A percentile compares a stretch with the other conserved stretches of the same genome.
Conservation (phyloP, 2,329 filamentous ascomycete genomes). For the Periglandula ipomoeae region DNA sequence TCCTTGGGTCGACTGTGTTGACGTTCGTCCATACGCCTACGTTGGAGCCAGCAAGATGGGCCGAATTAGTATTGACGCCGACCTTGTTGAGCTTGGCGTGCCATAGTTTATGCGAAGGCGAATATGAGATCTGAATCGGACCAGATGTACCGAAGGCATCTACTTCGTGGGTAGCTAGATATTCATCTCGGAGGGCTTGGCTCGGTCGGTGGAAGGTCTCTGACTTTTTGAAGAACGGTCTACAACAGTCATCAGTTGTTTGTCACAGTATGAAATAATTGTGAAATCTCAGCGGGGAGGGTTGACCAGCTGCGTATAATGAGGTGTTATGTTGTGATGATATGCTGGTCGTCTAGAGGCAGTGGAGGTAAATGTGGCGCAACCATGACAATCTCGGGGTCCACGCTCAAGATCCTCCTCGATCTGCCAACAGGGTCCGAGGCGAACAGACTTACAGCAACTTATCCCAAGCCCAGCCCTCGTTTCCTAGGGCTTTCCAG, state of each 20-base stretch:
- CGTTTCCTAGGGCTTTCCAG: slow-evolving; percentile 49
- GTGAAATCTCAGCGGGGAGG: too few species aligned
- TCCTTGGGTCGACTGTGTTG: slow-evolving; percentile 37
- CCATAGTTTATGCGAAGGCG: slow-evolving; percentile 34
- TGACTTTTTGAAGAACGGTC: slow-evolving; percentile 40
- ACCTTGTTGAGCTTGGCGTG: slow-evolving; percentile 36
- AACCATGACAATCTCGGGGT: not conserved
- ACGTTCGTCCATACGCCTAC: slow-evolving; percentile 41
- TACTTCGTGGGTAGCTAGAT: slow-evolving; percentile 29
- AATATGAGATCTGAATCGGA: slow-evolving; percentile 39
- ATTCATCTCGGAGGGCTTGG: slow-evolving; percentile 21
- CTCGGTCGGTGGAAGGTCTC: slow-evolving; percentile 36
- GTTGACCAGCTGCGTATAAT: too few species aligned
- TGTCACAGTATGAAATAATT: too few species aligned
- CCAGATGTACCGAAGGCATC: slow-evolving; percentile 33
- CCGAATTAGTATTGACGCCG: slow-evolving; percentile 29
- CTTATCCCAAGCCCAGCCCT: slow-evolving; percentile 46
- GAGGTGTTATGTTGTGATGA: too few species aligned
- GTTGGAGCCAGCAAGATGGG: slow-evolving; percentile 39
- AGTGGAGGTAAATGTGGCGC: not conserved
- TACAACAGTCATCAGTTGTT: slow-evolving; percentile 14
- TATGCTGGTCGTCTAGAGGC: too few species aligned
- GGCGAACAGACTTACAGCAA: slow-evolving; percentile 20
- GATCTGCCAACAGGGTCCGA: too few species aligned
- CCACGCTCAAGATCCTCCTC: not conserved